Base-by-base conservation (phyloP, 2,329 filamentous ascomycete genomes). In the Periconia sp. region DNA sequence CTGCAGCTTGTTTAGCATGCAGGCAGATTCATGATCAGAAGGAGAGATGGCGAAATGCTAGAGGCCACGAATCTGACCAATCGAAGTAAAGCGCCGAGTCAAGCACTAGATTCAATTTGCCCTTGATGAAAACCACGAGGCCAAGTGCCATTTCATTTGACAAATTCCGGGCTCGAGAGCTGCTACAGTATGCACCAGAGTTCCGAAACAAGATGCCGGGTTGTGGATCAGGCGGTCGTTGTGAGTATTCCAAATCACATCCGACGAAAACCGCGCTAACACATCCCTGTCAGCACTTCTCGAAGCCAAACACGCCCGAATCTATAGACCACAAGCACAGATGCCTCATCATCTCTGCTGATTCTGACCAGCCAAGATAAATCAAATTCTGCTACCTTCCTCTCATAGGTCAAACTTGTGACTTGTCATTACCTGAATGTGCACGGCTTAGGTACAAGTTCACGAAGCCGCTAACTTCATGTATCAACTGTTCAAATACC, bases 191-290 rank as follows among this genome's bases (percentile, higher is more conserved):
- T 42, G 42, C 36, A 33, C 40, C 41, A 23, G 42, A 36, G 23
- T 29, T 23, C 36, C 31, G 50, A 56, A 54, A 56, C 52, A 41
- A 29, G 34, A 44, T 26, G 32, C 30, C 39, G 52, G 48, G 35
- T 28, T 29, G 21, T 24, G 37, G 13, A 24, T 24, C 15, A 16
- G 30, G 34, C 34, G 46, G 46, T 54, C 41, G 47, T 57, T 37
- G 48, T 49, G 16, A 36, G 55, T 57, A 66, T 66, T 66, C 55
- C 50, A 65, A 65, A 64, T 65, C 35, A 48, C 31, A 36, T 32
- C 22, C 49, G 16, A 43, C 36, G 47, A 32, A 43, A 48, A 36
- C 41, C 39, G 40, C 54, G 56, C 58, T 59, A 56, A 48, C 38
- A 28, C 34, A 52, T 34, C 43, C 43, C 28, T 46, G 47, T 35